Evolutionary conservation across 2,329 filamentous ascomycete genomes (phyloP), one percentile per base, ranked within the genome.

Genomic region (Trichoderma koningii): DNA sequence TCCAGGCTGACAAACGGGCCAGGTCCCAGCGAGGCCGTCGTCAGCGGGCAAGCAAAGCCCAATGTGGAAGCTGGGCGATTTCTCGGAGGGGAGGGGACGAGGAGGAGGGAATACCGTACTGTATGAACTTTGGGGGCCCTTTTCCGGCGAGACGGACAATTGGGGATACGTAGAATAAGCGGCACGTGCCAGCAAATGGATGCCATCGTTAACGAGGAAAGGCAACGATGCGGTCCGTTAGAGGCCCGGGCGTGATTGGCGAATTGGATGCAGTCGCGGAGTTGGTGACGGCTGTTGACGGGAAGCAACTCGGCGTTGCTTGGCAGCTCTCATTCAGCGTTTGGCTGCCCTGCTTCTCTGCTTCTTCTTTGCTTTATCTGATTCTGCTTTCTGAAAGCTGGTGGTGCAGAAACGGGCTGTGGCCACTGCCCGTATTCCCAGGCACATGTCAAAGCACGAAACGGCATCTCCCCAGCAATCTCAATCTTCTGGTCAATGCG

Each of bases 51-150:
- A 23, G 60, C 60, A 47, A 23, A 10, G 47, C 60, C 60, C 26
- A 63, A 53, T 63, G 60, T 47, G 60, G 60, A 63, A 63, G 60
- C 60, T 55, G 34, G 60, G 41, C 50, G 38, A 53, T 47, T 63
- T 38, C 34, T 38, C 12, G 34, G 34, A 38, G 34, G 34, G 28
- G 34, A 14, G 34, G 34, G 34, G 10, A 38, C 9, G 34, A 14
- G 9, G 34, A 38, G 7, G 7, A 14, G 34, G 12, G 10, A 14
- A 38, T 38, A 38, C 30, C 10, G 12, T 34, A 34, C 30, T 30
- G 28, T 38, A 38, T 38, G 10, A 38, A 10, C 14, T 38, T 38
- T 38, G 34, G 34, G 41, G 50, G 28, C 50, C 48, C 14, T 38
- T 38, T 38, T 38, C 50, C 38, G 41, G 34, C 50, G 41, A 41